Evolutionary conservation across 495 filamentous ascomycete species (phyloP).

Genomic region (Penicillium daleae): DNA sequence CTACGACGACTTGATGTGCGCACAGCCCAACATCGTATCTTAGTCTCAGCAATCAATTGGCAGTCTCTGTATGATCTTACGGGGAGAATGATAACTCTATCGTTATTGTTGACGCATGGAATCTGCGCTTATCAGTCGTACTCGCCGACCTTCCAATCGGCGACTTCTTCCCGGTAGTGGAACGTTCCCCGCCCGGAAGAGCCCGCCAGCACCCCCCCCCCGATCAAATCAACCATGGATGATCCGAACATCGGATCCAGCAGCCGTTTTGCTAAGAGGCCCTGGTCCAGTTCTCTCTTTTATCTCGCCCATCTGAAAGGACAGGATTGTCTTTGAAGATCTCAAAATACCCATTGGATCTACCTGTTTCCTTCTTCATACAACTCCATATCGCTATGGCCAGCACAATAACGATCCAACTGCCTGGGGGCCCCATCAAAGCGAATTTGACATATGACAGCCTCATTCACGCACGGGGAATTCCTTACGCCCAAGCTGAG

Average conservation of each 20-base stretch:
- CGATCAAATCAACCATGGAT: background rate
- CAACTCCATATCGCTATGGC: background rate
- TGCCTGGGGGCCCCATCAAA: conserved; percentile 10
- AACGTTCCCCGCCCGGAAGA: no score
- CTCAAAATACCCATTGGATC: background rate
- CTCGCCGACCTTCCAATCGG: background rate
- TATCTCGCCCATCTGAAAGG: background rate
- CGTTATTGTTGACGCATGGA: background rate
- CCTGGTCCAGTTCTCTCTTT: background rate
- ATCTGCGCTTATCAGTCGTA: background rate
- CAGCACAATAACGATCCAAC: background rate
- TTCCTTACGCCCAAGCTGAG: conserved; percentile 18
- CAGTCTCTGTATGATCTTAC: background rate
- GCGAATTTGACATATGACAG: background rate
- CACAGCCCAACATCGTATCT: background rate
- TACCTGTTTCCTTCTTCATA: background rate
- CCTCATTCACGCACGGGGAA: conserved; percentile 13
- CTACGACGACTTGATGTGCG: background rate
- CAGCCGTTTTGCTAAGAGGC: background rate
- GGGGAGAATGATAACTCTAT: background rate
- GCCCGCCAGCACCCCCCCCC: background rate
- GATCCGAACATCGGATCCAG: background rate
- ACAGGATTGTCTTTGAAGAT: background rate
- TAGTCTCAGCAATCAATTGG: background rate
- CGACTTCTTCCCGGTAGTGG: background rate